Evolutionary conservation across 441 rosid species (phyloP).

Genomic region (Pelargonium myrrhifolium): DNA sequence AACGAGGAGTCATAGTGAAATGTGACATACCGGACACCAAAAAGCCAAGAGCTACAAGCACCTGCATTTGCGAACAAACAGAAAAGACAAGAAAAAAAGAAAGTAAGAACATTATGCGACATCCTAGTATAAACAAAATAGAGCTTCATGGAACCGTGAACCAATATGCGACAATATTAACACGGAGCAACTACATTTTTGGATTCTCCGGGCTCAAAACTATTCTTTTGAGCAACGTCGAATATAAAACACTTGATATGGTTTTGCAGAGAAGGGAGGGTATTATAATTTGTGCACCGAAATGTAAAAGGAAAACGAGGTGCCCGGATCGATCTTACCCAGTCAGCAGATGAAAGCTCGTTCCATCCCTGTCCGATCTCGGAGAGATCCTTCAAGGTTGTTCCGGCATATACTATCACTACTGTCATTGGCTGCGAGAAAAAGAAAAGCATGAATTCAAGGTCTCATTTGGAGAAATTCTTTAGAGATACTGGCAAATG

Average conservation of each 20-base stretch:
- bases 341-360: background rate
- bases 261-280: background rate
- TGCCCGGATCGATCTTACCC: background rate
- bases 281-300: too few species aligned
- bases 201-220: background rate
- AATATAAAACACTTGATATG: background rate
- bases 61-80: slow-evolving; percentile 17
- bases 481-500: background rate
- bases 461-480: background rate
- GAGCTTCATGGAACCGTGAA: too few species aligned
- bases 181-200: background rate
- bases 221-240: background rate
- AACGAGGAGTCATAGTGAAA: background rate
- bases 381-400: background rate
- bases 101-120: background rate
- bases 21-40: slow-evolving; percentile 29
- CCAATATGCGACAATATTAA: too few species aligned
- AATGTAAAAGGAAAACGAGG: background rate
- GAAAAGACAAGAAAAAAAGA: background rate
- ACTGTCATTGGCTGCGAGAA: background rate
- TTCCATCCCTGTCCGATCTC: background rate
- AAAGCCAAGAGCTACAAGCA: slow-evolving; percentile 28
- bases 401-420: slow-evolving; percentile 1
- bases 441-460: background rate
- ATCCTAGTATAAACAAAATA: background rate